phyloP scores from a whole-genome alignment of 495 filamentous ascomycete species.

The Penicillium chermesinum region DNA sequence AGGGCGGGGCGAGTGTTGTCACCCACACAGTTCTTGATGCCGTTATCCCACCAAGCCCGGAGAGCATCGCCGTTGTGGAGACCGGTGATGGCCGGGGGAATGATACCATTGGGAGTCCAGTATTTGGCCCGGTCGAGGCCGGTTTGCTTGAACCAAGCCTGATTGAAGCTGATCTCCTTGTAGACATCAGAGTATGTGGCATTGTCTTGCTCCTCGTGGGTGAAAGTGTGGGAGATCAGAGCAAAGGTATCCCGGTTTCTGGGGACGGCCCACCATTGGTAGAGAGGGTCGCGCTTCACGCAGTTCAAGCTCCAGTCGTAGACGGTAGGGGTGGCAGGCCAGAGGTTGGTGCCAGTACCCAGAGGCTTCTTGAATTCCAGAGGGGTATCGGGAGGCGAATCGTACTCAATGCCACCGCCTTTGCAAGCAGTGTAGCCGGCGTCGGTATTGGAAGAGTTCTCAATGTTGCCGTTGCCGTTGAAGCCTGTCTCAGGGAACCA shows the following conservation, averaged over 20 bases:
- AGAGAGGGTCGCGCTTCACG: conserved; percentile 43
- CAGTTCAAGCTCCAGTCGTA: conserved; percentile 49
- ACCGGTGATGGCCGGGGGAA: conserved; percentile 61
- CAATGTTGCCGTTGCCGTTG: conserved; percentile 61
- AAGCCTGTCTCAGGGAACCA: conserved; percentile 56
- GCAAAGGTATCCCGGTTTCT: conserved; percentile 50
- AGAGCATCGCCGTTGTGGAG: conserved; percentile 61
- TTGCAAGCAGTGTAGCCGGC: conserved; percentile 29
- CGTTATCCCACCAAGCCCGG: conserved; percentile 53
- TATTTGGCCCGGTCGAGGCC: conserved; percentile 37
- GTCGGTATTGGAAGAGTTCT: conserved; percentile 33
- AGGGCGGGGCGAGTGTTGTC: conserved; percentile 43
- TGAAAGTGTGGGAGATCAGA: conserved; percentile 59
- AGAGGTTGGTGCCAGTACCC: conserved; percentile 51
- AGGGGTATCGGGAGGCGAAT: conserved; percentile 39
- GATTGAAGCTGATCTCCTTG: conserved; percentile 57
- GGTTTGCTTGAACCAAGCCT: conserved; percentile 50
- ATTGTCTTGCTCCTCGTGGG: conserved; percentile 55
- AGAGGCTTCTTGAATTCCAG: conserved; percentile 54
- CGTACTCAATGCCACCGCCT: conserved; percentile 34
- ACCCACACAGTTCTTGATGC: conserved; percentile 55
- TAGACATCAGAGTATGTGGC: conserved; percentile 53
- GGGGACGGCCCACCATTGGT: conserved; percentile 41
- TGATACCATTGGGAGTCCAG: conserved; percentile 50
- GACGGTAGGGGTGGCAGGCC: conserved; percentile 42